Conservation (phyloP, 1,284 basidiomycete genomes). For the Vanrija sp. region DNA sequence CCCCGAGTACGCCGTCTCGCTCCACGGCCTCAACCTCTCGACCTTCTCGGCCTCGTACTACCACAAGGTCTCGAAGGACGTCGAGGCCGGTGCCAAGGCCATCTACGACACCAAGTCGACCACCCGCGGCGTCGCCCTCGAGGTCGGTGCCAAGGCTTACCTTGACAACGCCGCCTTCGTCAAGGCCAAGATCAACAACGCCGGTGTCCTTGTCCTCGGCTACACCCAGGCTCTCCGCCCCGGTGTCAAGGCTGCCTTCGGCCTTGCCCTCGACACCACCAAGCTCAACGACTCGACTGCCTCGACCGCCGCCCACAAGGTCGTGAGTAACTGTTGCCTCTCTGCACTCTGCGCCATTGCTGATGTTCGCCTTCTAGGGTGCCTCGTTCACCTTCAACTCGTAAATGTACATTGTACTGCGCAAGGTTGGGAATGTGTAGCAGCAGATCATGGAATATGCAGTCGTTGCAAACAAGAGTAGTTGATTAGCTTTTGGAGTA, state of each 20-base stretch:
- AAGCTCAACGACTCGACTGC: slow-evolving; percentile 65
- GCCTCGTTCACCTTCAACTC: slow-evolving; percentile 56
- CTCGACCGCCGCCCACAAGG: slow-evolving; percentile 55
- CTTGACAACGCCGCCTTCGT: slow-evolving; percentile 80
- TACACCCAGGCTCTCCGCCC: slow-evolving; percentile 90
- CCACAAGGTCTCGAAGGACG: slow-evolving; percentile 85
- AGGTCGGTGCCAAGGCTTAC: slow-evolving; percentile 90
- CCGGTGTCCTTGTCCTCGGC: slow-evolving; percentile 81
- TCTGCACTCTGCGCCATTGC: background rate
- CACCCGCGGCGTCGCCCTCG: slow-evolving; percentile 80
- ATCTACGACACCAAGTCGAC: slow-evolving; percentile 93
- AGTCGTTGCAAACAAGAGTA: slow-evolving; percentile 8
- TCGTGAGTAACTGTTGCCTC: slow-evolving; percentile 24
- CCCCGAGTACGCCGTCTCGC: slow-evolving; percentile 91
- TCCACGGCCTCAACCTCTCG: slow-evolving; percentile 92
- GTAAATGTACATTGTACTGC: slow-evolving; percentile 24
- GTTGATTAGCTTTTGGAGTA: no score
- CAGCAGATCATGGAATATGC: slow-evolving; percentile 13
- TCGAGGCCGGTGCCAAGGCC: slow-evolving; percentile 97
- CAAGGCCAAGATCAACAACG: slow-evolving; percentile 99
- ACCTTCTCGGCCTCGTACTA: slow-evolving; percentile 97
- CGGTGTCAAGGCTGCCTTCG: slow-evolving; percentile 91
- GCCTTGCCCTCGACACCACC: slow-evolving; percentile 86
- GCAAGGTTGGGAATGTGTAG: background rate
- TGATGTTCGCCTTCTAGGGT: slow-evolving; percentile 35